Evolutionary conservation across 2,329 filamentous ascomycete genomes (phyloP), one percentile per base, ranked within the genome.

Genomic region (Penicillium corylophilum): DNA sequence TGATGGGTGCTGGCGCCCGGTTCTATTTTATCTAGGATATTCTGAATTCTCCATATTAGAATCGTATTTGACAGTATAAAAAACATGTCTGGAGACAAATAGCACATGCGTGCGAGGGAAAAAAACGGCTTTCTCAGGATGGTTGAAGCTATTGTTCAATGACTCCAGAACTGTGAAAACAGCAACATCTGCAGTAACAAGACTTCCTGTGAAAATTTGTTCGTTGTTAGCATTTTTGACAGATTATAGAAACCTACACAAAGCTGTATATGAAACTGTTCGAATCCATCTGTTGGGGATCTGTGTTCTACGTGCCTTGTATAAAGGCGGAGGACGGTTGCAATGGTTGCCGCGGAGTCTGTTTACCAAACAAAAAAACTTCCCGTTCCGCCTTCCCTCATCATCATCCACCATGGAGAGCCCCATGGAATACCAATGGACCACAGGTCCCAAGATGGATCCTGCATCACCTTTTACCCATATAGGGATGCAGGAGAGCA

Each of bases 371-470:
- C 54, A 53, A 58, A 59, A 59, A 57, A 55, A 59, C 44, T 59
- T 58, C 47, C 53, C 22, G 41, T 41, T 52, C 47, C 36, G 48
- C 45, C 54, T 53, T 46, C 46, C 18, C 28, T 35, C 44, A 35
- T 38, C 44, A 40, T 46, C 41, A 44, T 48, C 54, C 38, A 67
- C 43, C 50, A 76, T 72, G 68, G 66, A 71, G 29, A 69, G 65
- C 53, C 65, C 66, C 73, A 13, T 69, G 68, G 41, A 77, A 78
- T 52, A 74, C 72, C 75, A 18, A 79, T 79, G 77, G 77, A 79
- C 67, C 78, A 77, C 61, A 72, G 77, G 64, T 79, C 35, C 35
- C 15, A 38, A 38, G 35, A 38, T 38, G 35, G 71, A 9, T 74
- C 76, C n/a, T 69, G 72, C 16, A 15, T 79, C 77, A 16, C 76